Base-by-base conservation (phyloP, 2,329 filamentous ascomycete species). In the Torrubiella hemipterigena region DNA sequence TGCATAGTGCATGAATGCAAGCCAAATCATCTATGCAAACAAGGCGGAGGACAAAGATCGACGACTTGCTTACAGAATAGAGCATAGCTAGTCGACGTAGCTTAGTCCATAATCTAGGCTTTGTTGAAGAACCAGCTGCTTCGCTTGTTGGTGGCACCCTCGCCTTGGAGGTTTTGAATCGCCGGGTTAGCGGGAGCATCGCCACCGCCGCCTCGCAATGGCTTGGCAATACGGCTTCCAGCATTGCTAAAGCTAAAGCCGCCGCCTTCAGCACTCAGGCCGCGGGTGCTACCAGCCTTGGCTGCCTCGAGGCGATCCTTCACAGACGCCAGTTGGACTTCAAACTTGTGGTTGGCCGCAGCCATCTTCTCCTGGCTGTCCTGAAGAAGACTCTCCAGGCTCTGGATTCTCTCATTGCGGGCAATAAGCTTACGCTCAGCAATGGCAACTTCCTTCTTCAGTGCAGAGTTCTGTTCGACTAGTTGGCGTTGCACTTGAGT, bases 401-500 rank as follows among this genome's bases (percentile, higher is more conserved):
- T 93, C 56, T 93, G 80, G 53, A 98, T 98, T 35, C 91, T 81
- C 67, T 98, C 91, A 52, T 96, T 96, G 46, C 91, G 72, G 16
- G 91, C 91, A 55, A 93, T 93, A 39, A 98, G 69, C 61, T 98
- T 98, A 46, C 91, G 77, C 67, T 98, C 91, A 1, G 91, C 91
- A 52, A 98, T 98, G 33, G 91, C 91, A 33, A 98, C 91, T 61
- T 98, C 91, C 68, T 98, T 96, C 77, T 98, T 98, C 49, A 98
- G 68, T 40, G 80, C 81, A 45, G 84, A 84, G 61, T 98, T 98
- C 59, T 98, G 91, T 64, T 98, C 91, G 19, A 98, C 91, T 10
- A 98, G 77, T 61, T 98, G 91, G 33, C 91, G 77, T 60, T 98
- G 91, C 32, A 98, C 91, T 51, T 94, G 85, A 4, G 91, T 98